Conservation (phyloP, 371 early-diverging fungal genomes). For the Mortierella sp. region DNA sequence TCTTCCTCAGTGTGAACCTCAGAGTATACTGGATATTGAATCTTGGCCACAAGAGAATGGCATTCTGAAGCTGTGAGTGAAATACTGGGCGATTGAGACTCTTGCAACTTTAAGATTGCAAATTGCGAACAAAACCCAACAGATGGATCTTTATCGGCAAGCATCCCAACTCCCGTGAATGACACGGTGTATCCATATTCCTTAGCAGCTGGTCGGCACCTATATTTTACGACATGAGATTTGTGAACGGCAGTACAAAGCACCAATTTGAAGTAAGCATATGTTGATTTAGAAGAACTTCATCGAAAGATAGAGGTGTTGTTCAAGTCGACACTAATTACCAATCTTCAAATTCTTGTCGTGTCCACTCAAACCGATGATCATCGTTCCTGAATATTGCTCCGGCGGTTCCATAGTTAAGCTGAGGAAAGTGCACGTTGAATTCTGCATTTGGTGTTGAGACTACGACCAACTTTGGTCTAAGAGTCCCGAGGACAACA, state of each 20-base stretch:
- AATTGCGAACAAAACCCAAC: slow-evolving; percentile 86
- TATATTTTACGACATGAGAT: slow-evolving; percentile 9
- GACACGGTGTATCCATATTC: slow-evolving; percentile 73
- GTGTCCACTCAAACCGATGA: slow-evolving; percentile 96
- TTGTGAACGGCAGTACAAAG: not conserved
- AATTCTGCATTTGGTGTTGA: slow-evolving; percentile 92
- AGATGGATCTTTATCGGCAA: slow-evolving; percentile 58
- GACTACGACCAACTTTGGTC: slow-evolving; percentile 74
- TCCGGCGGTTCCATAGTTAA: slow-evolving; percentile 79
- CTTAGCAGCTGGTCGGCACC: slow-evolving; percentile 66
- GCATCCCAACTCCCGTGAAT: slow-evolving; percentile 78
- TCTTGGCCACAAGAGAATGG: slow-evolving; percentile 14
- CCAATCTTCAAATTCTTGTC: slow-evolving; percentile 86
- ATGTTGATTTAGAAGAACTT: not conserved
- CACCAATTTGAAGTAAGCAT: not conserved
- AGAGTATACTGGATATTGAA: slow-evolving; percentile 36
- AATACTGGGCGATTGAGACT: not conserved
- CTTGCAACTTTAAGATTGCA: slow-evolving; percentile 69
- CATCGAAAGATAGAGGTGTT: not conserved
- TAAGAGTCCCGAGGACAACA: slow-evolving; percentile 74
- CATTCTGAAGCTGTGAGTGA: not conserved
- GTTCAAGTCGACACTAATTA: slow-evolving; percentile 39
- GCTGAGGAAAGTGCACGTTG: slow-evolving; percentile 84
- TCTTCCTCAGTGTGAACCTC: slow-evolving; percentile 33
- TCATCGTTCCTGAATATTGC: slow-evolving; percentile 83